Base-by-base conservation (phyloP, 1,284 basidiomycete genomes). In the Stereum hirsutum region DNA sequence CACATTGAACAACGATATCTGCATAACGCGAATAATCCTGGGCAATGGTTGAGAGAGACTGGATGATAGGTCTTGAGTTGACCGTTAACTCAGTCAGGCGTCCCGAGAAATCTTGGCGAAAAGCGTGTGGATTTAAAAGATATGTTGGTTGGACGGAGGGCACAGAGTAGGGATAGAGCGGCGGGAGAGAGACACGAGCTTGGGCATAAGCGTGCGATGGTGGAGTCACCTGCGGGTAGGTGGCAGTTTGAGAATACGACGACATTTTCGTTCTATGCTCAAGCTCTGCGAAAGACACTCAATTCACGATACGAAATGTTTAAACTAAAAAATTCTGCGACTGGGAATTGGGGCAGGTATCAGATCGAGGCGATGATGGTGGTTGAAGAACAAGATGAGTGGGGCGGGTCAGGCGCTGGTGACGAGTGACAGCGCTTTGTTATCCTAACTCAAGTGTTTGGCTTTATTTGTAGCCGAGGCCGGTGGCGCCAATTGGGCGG, bases 61-160 rank as follows among this genome's bases (percentile, higher is more conserved):
- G 93, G 55, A 99, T 99, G 52, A 97, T 84, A 12, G 92, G 89
- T 58, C 94, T 86, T 52, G 93, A 96, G 66, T 99, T 99, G 71
- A 95, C 83, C 33, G 84, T 93, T 49, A 99, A 81, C 53, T 87
- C 78, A 55, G 80, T 72, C 46, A 98, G 80, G 47, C 90, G 84
- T 39, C 70, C 63, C 50, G 76, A 64, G 64, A 86, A 92, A 62
- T 89, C 85, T 64, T 78, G 78, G 52, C 89, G 84, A 64, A 94
- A 94, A 27, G 75, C 63, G 69, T 19, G 74, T 72, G 51, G 64
- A 66, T 46, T 60, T 65, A 65, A 66, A 78, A 48, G 66, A 45
- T 45, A 41, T 19, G 65, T 55, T 63, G 59, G 31, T n/a, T n/a
- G n/a, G n/a, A n/a, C n/a, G n/a, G n/a, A n/a, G n/a, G n/a, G n/a